Conservation (phyloP, 2,329 filamentous ascomycete genomes). For the Calonectria pauciramosa region DNA sequence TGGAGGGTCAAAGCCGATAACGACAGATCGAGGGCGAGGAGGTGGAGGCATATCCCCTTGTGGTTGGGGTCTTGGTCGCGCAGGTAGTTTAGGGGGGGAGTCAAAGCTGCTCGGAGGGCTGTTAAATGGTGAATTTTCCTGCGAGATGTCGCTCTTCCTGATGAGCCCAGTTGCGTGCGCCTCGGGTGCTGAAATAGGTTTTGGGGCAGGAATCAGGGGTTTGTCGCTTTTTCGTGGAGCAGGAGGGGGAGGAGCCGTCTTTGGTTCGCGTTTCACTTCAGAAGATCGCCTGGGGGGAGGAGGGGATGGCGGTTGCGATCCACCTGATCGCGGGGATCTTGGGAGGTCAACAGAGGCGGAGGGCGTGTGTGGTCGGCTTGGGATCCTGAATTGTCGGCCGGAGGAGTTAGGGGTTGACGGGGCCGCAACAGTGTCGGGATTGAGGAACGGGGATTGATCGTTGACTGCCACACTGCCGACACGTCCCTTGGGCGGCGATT, state of each 20-base stretch:
- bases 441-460: slow-evolving; percentile 62
- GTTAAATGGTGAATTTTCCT: slow-evolving; percentile 82
- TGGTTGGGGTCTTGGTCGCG: slow-evolving; percentile 62
- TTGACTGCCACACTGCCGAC: slow-evolving; percentile 50
- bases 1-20: slow-evolving; percentile 62
- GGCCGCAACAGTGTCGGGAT: slow-evolving; percentile 60
- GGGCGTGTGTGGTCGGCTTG: slow-evolving; percentile 70
- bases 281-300: slow-evolving; percentile 74
- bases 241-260: slow-evolving; percentile 73
- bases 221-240: slow-evolving; percentile 83
- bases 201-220: slow-evolving; percentile 52
- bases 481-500: slow-evolving; percentile 72
- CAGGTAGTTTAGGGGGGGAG: slow-evolving; percentile 63
- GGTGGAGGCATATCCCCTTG: slow-evolving; percentile 38
- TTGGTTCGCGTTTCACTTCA: slow-evolving; percentile 64
- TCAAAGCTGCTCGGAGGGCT: slow-evolving; percentile 84
- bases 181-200: slow-evolving; percentile 32
- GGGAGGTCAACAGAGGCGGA: slow-evolving; percentile 52
- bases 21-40: slow-evolving; percentile 37
- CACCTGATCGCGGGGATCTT: slow-evolving; percentile 61
- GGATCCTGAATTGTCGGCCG: slow-evolving; percentile 64
- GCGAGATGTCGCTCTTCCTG: slow-evolving; percentile 40
- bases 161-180: slow-evolving; percentile 22
- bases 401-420: slow-evolving; percentile 57
- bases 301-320: slow-evolving; percentile 71